Percentiles rank a stretch among this genome's conserved stretches.
Evolutionary conservation across 192 early-diverging fungal genomes (phyloP).

Genomic region (Lunasporangiospora selenospora): DNA sequence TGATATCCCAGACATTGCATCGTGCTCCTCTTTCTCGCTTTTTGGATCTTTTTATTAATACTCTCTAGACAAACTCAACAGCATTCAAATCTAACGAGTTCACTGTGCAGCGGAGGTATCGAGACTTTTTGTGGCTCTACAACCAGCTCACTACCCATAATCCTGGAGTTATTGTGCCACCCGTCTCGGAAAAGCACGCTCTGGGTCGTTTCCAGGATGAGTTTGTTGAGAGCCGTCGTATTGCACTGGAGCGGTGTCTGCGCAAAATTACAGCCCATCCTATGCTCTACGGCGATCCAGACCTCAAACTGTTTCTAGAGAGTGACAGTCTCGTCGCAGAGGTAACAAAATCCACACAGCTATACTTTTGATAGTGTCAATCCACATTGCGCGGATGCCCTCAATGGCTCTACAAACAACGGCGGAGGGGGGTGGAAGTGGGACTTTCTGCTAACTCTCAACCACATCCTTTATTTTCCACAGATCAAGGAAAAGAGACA

Average conservation of each 20-base stretch:
- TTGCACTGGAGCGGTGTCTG: constrained; percentile 85
- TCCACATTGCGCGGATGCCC: too few relatives aligned
- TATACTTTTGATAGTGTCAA: too few relatives aligned
- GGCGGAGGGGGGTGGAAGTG: neutral
- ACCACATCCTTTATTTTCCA: neutral
- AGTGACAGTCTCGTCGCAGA: constrained; percentile 84
- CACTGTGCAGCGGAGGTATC: constrained; percentile 85
- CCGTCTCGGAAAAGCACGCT: constrained; percentile 93
- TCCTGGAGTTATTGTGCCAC: constrained; percentile 91
- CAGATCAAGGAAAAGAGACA: constrained; percentile 62
- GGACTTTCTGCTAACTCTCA: neutral
- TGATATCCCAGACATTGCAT: constrained; percentile 11
- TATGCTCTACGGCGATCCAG: constrained; percentile 81
- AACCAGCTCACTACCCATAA: constrained; percentile 78
- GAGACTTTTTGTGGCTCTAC: constrained; percentile 95
- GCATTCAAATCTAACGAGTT: constrained; percentile 80
- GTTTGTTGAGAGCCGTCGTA: constrained; percentile 89
- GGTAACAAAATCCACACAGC: constrained; percentile 35
- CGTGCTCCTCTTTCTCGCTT: neutral
- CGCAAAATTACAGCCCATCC: constrained; percentile 82
- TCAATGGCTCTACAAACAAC: too few relatives aligned
- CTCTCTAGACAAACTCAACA: constrained; percentile 71
- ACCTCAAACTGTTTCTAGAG: constrained; percentile 87
- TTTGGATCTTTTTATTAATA: neutral
- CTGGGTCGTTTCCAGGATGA: constrained; percentile 93